Base-by-base conservation (phyloP, 2,329 filamentous ascomycete species). In the Alternaria longipes region DNA sequence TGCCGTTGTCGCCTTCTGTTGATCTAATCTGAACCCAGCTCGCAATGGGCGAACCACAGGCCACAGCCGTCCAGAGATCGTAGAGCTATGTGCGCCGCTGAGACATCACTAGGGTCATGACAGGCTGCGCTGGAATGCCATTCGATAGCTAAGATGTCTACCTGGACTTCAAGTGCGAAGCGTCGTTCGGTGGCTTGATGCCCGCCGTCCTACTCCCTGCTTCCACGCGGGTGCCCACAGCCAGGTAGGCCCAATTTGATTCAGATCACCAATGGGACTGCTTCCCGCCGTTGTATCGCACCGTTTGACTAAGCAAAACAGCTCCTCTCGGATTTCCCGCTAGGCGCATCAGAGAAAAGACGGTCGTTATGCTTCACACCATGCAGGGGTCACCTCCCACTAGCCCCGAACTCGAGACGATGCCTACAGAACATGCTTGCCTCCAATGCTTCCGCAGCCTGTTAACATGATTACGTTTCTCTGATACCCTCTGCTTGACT, bases 71-170 rank as follows among this genome's bases (percentile, higher is more conserved):
- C 46, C 32, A 26, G 30, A 49, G 53, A 41, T 45, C 22, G 24
- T 34, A 46, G 8, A 59, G 36, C 56, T 53, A 63, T 60, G 60
- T 58, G 54, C 54, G 38, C 41, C n/a, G 47, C 54, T 63, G 53
- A 66, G 61, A 65, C 63, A 65, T 41, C 32, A 28, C 61, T 40
- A 55, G 52, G 57, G n/a, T 46, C n/a, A 41, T 14, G 36, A 47
- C 22, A 34, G 24, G n/a, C 16, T 11, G 14, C 38, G 22, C 34
- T 40, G 22, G 54, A 18, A 12, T 49, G 36, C 51, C 32, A 64
- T 62, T 67, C 49, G 63, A 50, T 20, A 42, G 54, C 59, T 36
- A 64, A 51, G 52, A 32, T 12, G 7, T 20, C 54, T 30, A 42
- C 45, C 22, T 45, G 30, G 24, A 51, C n/a, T 34, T 50, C 26